A percentile compares a stretch with the other conserved stretches of the same genome.
These are phyloP conservation scores for Pseudozyma hubeiensis DNA, from an alignment of 1,284 basidiomycete genomes.

Conservation along the genomic window DNA sequence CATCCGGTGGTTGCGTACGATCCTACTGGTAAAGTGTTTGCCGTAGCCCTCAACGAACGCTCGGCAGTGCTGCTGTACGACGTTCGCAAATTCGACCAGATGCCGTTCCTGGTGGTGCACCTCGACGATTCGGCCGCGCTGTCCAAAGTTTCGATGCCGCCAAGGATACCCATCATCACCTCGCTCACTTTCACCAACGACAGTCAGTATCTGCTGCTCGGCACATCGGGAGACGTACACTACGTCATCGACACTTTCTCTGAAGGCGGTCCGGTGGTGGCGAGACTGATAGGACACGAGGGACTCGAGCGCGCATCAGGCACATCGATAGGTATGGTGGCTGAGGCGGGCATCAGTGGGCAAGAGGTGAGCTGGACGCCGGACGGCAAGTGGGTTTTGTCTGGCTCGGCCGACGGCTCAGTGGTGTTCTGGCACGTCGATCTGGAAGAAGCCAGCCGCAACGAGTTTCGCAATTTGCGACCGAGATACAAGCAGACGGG, in stretches of 20 bases:
- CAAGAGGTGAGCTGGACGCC: constrained; percentile 64
- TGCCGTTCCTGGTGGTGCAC: constrained; percentile 83
- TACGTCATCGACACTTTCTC: constrained; percentile 74
- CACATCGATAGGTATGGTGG: constrained; percentile 53
- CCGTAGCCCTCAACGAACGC: constrained; percentile 81
- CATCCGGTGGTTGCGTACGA: constrained; percentile 91
- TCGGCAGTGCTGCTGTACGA: constrained; percentile 75
- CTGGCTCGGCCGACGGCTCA: constrained; percentile 42
- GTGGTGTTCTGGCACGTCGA: constrained; percentile 54
- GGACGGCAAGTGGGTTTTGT: constrained; percentile 61
- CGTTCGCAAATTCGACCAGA: constrained; percentile 85
- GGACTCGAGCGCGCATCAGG: constrained; percentile 56
- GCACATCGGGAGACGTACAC: constrained; percentile 90
- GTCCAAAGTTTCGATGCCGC: constrained; percentile 69
- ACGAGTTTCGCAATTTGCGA: constrained; percentile 30
- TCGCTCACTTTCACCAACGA: constrained; percentile 86
- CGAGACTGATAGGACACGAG: constrained; percentile 56
- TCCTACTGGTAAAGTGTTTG: constrained; percentile 87
- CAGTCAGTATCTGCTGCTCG: constrained; percentile 88
- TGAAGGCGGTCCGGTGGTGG: constrained; percentile 28
- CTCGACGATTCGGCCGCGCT: constrained; percentile 73
- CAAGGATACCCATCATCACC: constrained; percentile 89
- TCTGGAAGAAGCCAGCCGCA: constrained; percentile 31
- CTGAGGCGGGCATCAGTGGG: constrained; percentile 63
- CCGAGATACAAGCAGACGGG: constrained; percentile 44